Percentiles rank a stretch among this genome's conserved stretches.
Conservation (phyloP, 2,329 filamentous ascomycete species). For the Cordyceps javanica region DNA sequence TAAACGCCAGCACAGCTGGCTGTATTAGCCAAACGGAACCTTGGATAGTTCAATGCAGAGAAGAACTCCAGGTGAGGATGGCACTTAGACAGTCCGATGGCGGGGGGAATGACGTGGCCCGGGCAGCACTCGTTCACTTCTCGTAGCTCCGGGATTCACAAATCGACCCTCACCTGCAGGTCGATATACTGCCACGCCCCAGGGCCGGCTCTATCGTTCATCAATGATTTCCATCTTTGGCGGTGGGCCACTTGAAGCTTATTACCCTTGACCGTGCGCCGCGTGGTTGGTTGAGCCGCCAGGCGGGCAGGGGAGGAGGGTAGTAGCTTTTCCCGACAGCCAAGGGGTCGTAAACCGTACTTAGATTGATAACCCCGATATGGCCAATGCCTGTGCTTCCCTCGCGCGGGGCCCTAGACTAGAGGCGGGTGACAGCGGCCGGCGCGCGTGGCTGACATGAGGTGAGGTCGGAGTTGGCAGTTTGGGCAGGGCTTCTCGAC, state of each 20-base stretch:
- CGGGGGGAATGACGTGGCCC: neutral
- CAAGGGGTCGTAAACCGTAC: too few species aligned
- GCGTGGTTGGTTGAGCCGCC: too few species aligned
- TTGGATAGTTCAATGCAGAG: neutral
- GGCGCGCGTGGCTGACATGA: conserved; percentile 3
- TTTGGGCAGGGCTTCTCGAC: neutral
- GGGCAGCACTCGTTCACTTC: neutral
- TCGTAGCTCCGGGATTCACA: neutral
- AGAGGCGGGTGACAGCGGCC: neutral
- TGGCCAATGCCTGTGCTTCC: neutral
- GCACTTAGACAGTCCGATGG: neutral
- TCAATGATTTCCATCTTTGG: too few species aligned
- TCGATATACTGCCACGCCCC: too few species aligned
- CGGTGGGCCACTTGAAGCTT: too few species aligned
- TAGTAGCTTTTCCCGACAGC: too few species aligned
- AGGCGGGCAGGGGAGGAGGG: too few species aligned
- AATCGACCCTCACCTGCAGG: neutral
- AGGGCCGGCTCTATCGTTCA: too few species aligned
- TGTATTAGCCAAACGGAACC: too few species aligned
- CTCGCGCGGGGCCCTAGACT: neutral
- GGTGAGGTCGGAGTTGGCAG: conserved; percentile 1
- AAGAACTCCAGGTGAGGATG: neutral
- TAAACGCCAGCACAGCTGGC: too few species aligned
- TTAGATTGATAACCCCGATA: conserved; percentile 1
- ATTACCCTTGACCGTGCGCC: too few species aligned